Base-by-base conservation (phyloP, 2,329 filamentous ascomycete genomes). In the Sphaerulina populicola region DNA sequence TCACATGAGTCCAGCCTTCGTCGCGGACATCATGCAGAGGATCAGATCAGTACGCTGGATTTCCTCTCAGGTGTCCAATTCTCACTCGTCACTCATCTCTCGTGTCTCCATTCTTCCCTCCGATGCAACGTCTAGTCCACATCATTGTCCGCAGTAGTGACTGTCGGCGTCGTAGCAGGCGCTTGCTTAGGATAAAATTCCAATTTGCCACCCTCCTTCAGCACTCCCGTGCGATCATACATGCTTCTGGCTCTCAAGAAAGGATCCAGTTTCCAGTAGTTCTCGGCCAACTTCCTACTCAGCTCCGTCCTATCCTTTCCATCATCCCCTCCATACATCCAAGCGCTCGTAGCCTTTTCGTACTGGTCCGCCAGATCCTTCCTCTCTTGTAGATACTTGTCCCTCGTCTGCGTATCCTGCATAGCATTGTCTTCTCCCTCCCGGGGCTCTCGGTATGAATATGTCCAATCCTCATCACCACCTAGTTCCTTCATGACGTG, bases 181-280 rank as follows among this genome's bases (percentile, higher is more conserved):
- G 41, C 30, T 33, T 53, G 29, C 44, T 44, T 52, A 12, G 77
- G 76, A 63, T 94, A 93, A 68, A 87, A 90, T 33, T 86, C 73
- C 39, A 91, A 70, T 63, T 77, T 77, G 1, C 89, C 90, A 9
- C 75, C 81, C 0, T 75, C 70, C 53, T 79, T 72, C 41, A 97
- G 75, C 54, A 93, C 72, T 1, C 89, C 87, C 10, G 77, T 77
- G 54, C 93, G 80, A 68, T 98, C 93, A 62, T 95, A 96, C 54
- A 88, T 70, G n/a, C 83, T 86, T 62, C 84, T 78, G 10, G 90
- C 88, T 36, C 93, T 77, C 29, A 97, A 67, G 67, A 91, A 94
- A 0, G 88, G 88, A 70, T 98, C 93, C 47, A 96, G 69, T 36
- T 77, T 76, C 91, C 93, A 98, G 72, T 97, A 98, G 60, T 86